Evolutionary conservation across 75 land plant species (phyloP), one percentile per base, ranked within the genome.

Genomic region (Isoetes taiwanensis): DNA sequence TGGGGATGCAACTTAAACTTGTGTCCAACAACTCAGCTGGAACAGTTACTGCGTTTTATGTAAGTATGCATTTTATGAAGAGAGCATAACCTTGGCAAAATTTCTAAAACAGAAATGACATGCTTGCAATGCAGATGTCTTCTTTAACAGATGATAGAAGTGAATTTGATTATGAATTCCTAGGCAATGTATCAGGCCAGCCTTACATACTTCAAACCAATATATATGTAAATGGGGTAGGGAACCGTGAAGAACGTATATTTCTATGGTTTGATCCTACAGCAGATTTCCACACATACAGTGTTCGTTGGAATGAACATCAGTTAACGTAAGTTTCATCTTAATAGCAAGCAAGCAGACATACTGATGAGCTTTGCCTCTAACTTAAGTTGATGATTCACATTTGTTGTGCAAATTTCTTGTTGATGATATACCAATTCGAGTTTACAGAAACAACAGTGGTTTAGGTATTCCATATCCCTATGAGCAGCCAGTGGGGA

Each of bases 121-220:
- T 0, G 24, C 67, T 41, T 64, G 27, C 56, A 58, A 0, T 64
- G 56, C 1, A 46, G 56, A 56, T 58, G 58, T 14, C 43, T 59
- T 12, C 41, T 25, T 20, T 56, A 64, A 37, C 50, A 1, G 2
- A 52, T 26, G 5, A 28, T 2, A 19, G 57, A 34, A 34, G 60
- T 30, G 70, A 67, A 34, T 53, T 67, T 20, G 64, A 67, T 30
- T 59, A 38, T 35, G 70, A 67, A 35, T 67, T 67, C 48, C 29
- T 67, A 24, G 70, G 70, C 11, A 66, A 66, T 43, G 9, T 57
- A 1, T 57, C 34, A 19, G 68, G 68, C 0, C 46, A 66, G 9
- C 68, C 70, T 0, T 67, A 67, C 64, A 67, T 54, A 8, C 57
- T 67, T 14, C 70, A 67, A 46, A 67, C 70, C 23, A 67, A 67